These are phyloP conservation scores for Fusarium nelsonii DNA, from an alignment of 2,329 filamentous ascomycete species.

Conservation along the genomic window DNA sequence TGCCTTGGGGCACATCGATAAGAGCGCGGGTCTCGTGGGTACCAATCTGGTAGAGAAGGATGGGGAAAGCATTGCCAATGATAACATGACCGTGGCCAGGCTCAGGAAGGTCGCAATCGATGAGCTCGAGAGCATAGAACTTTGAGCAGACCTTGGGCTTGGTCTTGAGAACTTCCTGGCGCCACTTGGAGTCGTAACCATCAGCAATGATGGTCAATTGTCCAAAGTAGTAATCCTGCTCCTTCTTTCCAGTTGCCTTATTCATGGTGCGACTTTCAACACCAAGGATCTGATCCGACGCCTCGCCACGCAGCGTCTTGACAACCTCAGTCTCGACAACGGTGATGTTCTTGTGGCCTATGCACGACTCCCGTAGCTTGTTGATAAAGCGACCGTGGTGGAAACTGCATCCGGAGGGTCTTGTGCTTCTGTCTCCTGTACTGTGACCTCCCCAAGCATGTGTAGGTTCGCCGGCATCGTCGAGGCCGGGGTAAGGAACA, in stretches of 20 bases:
- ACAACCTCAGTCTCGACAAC: conserved; percentile 91
- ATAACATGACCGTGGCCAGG: conserved; percentile 88
- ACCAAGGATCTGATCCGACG: conserved; percentile 80
- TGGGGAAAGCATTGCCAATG: conserved; percentile 79
- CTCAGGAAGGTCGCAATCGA: conserved; percentile 83
- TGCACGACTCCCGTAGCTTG: conserved; percentile 81
- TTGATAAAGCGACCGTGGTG: conserved; percentile 95
- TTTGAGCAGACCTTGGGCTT: conserved; percentile 93
- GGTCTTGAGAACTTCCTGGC: conserved; percentile 78
- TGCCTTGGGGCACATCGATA: conserved; percentile 85
- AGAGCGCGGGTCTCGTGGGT: conserved; percentile 92
- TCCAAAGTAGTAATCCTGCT: conserved; percentile 84
- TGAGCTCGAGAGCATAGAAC: conserved; percentile 94
- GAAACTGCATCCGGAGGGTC: conserved; percentile 80
- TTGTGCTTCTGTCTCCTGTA: conserved; percentile 52
- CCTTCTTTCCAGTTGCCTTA: conserved; percentile 66
- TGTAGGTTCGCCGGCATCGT: conserved; percentile 59
- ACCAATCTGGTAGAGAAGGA: conserved; percentile 97
- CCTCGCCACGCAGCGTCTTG: conserved; percentile 77
- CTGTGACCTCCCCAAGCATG: conserved; percentile 53
- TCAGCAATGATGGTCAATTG: conserved; percentile 90
- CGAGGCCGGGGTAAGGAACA: conserved; percentile 82
- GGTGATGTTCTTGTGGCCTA: conserved; percentile 83
- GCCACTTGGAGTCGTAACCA: conserved; percentile 92
- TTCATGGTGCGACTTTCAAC: conserved; percentile 79